Conservation (phyloP, 257 asterid species). For the Solanum arcanum region DNA sequence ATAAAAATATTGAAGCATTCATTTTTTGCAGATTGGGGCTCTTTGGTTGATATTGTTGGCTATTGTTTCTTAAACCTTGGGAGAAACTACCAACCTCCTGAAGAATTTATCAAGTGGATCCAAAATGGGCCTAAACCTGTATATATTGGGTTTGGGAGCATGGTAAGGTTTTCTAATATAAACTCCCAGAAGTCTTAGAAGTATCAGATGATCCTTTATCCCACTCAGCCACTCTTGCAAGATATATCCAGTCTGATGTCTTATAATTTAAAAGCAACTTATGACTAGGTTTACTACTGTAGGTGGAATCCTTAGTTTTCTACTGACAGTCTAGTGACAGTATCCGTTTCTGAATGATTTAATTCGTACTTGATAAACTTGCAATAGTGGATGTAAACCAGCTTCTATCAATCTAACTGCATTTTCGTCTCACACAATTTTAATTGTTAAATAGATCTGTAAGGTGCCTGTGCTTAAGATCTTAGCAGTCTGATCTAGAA, state of each 20-base stretch:
- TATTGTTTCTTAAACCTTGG: slow-evolving; percentile 80
- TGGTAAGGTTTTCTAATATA: slow-evolving; percentile 41
- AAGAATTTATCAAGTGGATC: slow-evolving; percentile 69
- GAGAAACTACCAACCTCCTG: slow-evolving; percentile 59
- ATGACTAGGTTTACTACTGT: neutral
- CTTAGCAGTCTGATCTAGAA: neutral
- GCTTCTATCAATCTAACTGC: neutral
- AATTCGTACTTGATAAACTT: neutral
- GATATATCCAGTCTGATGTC: neutral
- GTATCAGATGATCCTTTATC: neutral
- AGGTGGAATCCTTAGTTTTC: neutral
- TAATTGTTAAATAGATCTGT: neutral
- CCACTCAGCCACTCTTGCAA: neutral
- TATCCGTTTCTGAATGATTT: neutral
- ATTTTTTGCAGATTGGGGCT: slow-evolving; percentile 81
- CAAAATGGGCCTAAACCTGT: slow-evolving; percentile 70
- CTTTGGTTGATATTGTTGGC: slow-evolving; percentile 89
- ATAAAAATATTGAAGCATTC: neutral
- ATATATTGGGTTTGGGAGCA: slow-evolving; percentile 97
- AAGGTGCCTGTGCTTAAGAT: neutral
- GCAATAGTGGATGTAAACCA: neutral
- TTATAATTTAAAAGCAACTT: neutral
- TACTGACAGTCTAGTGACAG: neutral
- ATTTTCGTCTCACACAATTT: neutral
- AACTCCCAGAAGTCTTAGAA: neutral